phyloP scores from a whole-genome alignment of 495 filamentous ascomycete genomes.

The Cetradonia linearis region DNA sequence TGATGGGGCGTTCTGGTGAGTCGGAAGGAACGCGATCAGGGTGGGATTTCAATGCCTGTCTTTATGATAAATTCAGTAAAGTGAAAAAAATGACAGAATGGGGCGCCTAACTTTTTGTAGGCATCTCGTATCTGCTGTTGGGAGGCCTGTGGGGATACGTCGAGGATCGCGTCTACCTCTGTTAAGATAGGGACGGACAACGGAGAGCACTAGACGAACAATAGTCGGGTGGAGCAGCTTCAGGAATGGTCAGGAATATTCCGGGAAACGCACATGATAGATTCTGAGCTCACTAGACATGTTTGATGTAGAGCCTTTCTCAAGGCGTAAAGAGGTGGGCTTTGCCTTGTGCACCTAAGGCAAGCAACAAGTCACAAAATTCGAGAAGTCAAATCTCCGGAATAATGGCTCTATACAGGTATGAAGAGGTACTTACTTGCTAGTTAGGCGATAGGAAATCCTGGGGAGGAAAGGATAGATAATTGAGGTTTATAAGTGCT shows the following conservation, averaged over 20 bases:
- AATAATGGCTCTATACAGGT: background rate
- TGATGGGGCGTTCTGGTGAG: slow-evolving; percentile 69
- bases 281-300: slow-evolving; percentile 5
- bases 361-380: background rate
- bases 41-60: slow-evolving; percentile 87
- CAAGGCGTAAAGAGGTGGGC: background rate
- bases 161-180: slow-evolving; percentile 52
- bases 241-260: slow-evolving; percentile 3
- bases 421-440: background rate
- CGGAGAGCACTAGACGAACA: slow-evolving; percentile 28
- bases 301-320: background rate
- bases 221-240: slow-evolving; percentile 26
- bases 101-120: slow-evolving; percentile 64
- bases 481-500: too few species aligned
- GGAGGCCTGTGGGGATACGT: slow-evolving; percentile 60
- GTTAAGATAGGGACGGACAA: slow-evolving; percentile 33
- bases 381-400: background rate
- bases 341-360: background rate
- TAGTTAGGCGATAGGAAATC: background rate
- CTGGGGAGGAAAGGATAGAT: too few species aligned
- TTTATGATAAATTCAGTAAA: slow-evolving; percentile 29
- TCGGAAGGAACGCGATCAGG: slow-evolving; percentile 82
- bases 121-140: slow-evolving; percentile 83
- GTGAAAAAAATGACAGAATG: background rate
- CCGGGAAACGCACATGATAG: background rate